phyloP scores from a whole-genome alignment of 2,329 filamentous ascomycete species.

The Pseudogymnoascus sp. region DNA sequence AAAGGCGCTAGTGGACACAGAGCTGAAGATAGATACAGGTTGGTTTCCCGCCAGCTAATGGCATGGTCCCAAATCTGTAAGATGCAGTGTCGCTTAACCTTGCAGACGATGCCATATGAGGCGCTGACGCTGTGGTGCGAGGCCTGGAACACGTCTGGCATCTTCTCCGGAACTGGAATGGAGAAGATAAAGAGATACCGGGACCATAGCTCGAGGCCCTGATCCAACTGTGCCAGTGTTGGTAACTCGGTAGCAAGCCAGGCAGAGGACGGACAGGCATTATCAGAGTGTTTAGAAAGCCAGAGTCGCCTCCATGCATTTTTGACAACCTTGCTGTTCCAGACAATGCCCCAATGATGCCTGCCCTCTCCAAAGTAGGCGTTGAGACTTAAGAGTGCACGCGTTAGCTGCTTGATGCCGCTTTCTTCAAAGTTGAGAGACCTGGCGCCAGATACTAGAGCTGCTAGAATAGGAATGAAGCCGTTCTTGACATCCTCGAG shows the following conservation, averaged over 20 bases:
- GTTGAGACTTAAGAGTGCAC: slow-evolving; percentile 23
- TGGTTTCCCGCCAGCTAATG: slow-evolving; percentile 50
- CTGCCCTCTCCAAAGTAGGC: slow-evolving; percentile 31
- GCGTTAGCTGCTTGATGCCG: slow-evolving; percentile 34
- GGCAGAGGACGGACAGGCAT: slow-evolving; percentile 33
- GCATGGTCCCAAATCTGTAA: slow-evolving; percentile 59
- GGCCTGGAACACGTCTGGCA: slow-evolving; percentile 53
- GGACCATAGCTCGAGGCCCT: slow-evolving; percentile 39
- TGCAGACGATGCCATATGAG: slow-evolving; percentile 54
- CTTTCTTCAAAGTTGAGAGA: slow-evolving; percentile 38
- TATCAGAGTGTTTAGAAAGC: slow-evolving; percentile 37
- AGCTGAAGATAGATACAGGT: slow-evolving; percentile 26
- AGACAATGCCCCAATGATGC: slow-evolving; percentile 39
- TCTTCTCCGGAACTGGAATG: slow-evolving; percentile 34
- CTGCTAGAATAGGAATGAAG: slow-evolving; percentile 46
- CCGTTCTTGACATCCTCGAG: slow-evolving; percentile 42
- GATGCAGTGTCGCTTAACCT: slow-evolving; percentile 51
- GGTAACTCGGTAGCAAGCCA: slow-evolving; percentile 40
- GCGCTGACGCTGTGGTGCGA: slow-evolving; percentile 56
- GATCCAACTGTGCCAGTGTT: slow-evolving; percentile 39
- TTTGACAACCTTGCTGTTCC: slow-evolving; percentile 40
- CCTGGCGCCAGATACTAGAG: slow-evolving; percentile 43
- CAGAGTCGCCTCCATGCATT: slow-evolving; percentile 39
- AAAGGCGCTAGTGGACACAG: slow-evolving; percentile 23
- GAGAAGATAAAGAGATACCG: slow-evolving; percentile 42